A percentile compares a stretch with the other conserved stretches of the same genome.
Evolutionary conservation across 768 basidiomycete genomes (phyloP).

Genomic region (Podaxis mareebaensis): DNA sequence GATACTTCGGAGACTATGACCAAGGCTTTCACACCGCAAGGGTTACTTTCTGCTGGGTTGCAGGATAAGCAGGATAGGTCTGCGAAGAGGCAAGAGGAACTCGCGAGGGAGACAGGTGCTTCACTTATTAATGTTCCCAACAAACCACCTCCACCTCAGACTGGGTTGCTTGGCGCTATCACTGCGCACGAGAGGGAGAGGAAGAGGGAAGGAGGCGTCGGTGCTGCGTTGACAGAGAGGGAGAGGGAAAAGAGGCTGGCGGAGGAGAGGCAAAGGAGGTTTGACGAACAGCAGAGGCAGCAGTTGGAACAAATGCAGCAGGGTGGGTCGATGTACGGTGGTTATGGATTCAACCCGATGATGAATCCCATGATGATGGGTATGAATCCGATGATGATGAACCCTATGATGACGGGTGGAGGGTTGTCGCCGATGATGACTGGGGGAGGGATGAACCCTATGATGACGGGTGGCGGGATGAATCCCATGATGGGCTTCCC

Average conservation of each 20-base stretch:
- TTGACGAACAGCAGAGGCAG: conserved; percentile 87
- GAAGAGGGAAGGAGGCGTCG: conserved; percentile 93
- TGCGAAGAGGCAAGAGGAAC: conserved; percentile 92
- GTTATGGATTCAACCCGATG: conserved; percentile 65
- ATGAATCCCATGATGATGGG: conserved; percentile 76
- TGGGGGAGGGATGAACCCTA: conserved; percentile 40
- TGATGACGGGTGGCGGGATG: conserved; percentile 45
- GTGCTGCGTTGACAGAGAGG: conserved; percentile 91
- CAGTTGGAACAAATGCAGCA: conserved; percentile 91
- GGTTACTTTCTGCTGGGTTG: conserved; percentile 90
- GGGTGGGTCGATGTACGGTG: conserved; percentile 71
- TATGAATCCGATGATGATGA: conserved; percentile 52
- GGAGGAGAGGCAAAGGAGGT: conserved; percentile 90
- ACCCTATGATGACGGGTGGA: conserved; percentile 49
- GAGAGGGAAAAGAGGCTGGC: conserved; percentile 91
- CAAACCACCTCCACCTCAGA: conserved; percentile 93
- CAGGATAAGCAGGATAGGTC: conserved; percentile 96
- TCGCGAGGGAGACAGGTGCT: conserved; percentile 88
- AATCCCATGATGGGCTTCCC: conserved; percentile 56
- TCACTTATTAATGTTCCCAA: conserved; percentile 95
- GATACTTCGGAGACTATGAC: conserved; percentile 78
- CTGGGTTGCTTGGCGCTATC: conserved; percentile 93
- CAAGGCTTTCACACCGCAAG: conserved; percentile 94
- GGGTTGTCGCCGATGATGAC: conserved; percentile 58
- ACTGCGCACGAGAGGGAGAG: conserved; percentile 93